Evolutionary conservation across 2,329 filamentous ascomycete species (phyloP).

Genomic region (Hypoxylon sp.): DNA sequence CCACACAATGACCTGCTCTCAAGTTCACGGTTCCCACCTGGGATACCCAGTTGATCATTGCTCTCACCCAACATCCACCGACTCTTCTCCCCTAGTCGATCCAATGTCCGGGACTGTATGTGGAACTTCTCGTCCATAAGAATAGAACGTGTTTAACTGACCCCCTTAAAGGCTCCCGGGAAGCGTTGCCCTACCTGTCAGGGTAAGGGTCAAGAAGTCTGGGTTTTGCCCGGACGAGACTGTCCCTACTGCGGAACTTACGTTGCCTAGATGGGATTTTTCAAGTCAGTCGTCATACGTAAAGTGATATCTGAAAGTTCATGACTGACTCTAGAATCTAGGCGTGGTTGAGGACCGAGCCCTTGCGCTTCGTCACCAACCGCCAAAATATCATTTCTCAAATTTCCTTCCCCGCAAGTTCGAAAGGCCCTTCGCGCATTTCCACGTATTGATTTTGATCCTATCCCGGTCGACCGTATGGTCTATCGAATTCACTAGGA

Average conservation of each 20-base stretch:
- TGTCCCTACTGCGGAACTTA: slow-evolving; percentile 45
- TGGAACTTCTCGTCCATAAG: slow-evolving; percentile 18
- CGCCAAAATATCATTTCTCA: slow-evolving; percentile 34
- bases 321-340: slow-evolving; percentile 28
- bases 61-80: slow-evolving; percentile 22
- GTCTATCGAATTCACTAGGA: slow-evolving; percentile 44
- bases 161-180: slow-evolving; percentile 40
- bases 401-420: slow-evolving; percentile 35
- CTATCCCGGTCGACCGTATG: slow-evolving; percentile 28
- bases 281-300: slow-evolving; percentile 29
- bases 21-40: slow-evolving; percentile 26
- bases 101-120: slow-evolving; percentile 44
- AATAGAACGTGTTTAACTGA: slow-evolving; percentile 28
- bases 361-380: slow-evolving; percentile 13
- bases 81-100: slow-evolving; percentile 33
- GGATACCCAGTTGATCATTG: slow-evolving; percentile 23
- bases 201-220: slow-evolving; percentile 42
- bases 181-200: slow-evolving; percentile 47
- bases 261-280: slow-evolving; percentile 32
- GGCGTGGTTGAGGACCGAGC: slow-evolving; percentile 20
- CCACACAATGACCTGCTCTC: slow-evolving; percentile 38
- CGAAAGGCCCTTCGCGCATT: slow-evolving; percentile 10
- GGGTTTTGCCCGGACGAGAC: slow-evolving; percentile 44
- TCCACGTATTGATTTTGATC: slow-evolving; percentile 27
- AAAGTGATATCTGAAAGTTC: slow-evolving; percentile 13